phyloP scores from a whole-genome alignment of 345 rosid genomes.

The Eucalyptus pauciflora region DNA sequence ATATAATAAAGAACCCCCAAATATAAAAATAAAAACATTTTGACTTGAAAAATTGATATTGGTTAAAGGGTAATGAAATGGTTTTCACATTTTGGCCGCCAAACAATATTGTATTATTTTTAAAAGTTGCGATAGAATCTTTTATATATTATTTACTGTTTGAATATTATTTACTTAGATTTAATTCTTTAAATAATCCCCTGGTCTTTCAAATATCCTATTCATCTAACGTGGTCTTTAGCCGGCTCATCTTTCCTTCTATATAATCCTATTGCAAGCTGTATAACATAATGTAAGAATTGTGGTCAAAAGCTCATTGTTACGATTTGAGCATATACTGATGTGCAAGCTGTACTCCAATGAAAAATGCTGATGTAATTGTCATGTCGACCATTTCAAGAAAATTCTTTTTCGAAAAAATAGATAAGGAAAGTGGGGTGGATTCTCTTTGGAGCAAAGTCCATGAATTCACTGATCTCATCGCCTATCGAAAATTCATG shows the following conservation, averaged over 20 bases:
- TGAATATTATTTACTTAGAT: background rate
- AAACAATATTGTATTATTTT: background rate
- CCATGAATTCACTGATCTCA: background rate
- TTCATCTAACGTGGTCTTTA: background rate
- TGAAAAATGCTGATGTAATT: background rate
- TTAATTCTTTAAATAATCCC: background rate
- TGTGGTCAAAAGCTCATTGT: background rate
- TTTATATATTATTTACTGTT: background rate
- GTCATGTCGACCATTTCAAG: fast-evolving
- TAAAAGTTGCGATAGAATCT: background rate
- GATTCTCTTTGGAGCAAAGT: background rate
- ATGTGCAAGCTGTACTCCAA: background rate
- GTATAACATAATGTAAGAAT: background rate
- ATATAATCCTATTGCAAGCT: fast-evolving
- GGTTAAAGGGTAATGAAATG: background rate
- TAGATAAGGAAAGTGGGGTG: background rate
- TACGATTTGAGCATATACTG: background rate
- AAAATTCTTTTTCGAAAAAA: background rate
- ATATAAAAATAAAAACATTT: background rate
- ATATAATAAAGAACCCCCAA: background rate
- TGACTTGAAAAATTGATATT: background rate
- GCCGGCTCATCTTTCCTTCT: background rate
- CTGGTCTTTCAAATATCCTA: background rate
- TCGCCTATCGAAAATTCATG: background rate
- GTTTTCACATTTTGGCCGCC: background rate